Percentiles rank a stretch among this genome's conserved stretches.
Conservation (phyloP, 768 basidiomycete genomes). For the Pisolithus sp. region DNA sequence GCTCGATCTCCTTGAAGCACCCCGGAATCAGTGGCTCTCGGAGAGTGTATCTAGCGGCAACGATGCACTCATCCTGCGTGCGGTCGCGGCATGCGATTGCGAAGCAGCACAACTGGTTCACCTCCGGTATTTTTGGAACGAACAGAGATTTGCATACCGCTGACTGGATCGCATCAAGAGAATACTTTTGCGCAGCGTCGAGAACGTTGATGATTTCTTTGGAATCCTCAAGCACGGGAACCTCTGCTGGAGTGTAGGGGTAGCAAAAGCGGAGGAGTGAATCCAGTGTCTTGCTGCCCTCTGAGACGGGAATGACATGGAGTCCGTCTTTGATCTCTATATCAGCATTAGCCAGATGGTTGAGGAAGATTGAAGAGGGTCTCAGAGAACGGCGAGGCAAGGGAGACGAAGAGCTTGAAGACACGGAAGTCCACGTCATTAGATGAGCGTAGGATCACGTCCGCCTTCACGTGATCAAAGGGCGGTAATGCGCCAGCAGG, state of each 20-base stretch:
- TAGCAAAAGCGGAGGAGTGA: constrained; percentile 24
- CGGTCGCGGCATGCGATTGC: constrained; percentile 24
- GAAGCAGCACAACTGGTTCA: constrained; percentile 24
- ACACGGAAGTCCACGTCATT: constrained; percentile 26
- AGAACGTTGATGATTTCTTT: constrained; percentile 7
- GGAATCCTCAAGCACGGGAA: constrained; percentile 11
- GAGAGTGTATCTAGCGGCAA: constrained; percentile 27
- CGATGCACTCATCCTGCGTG: constrained; percentile 15
- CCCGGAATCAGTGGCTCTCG: constrained; percentile 14
- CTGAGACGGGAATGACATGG: constrained; percentile 15
- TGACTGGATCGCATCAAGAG: constrained; percentile 10
- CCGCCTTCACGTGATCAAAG: constrained; percentile 17
- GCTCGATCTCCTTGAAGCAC: constrained; percentile 20
- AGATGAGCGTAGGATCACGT: constrained; percentile 21
- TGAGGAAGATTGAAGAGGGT: constrained; percentile 28
- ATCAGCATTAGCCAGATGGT: constrained; percentile 1
- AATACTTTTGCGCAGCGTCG: constrained; percentile 11
- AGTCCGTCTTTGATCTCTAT: constrained; percentile 14
- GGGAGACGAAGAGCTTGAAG: constrained; percentile 27
- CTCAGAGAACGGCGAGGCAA: constrained; percentile 30
- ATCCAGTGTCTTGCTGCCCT: constrained; percentile 18
- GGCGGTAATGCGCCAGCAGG: constrained; percentile 10
- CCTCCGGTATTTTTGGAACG: constrained; percentile 11
- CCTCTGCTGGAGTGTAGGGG: constrained; percentile 15
- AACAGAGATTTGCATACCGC: constrained; percentile 16